These are phyloP conservation scores for Pythium diclinum DNA, from an alignment of 352 stramenopile species.

Conservation along the genomic window DNA sequence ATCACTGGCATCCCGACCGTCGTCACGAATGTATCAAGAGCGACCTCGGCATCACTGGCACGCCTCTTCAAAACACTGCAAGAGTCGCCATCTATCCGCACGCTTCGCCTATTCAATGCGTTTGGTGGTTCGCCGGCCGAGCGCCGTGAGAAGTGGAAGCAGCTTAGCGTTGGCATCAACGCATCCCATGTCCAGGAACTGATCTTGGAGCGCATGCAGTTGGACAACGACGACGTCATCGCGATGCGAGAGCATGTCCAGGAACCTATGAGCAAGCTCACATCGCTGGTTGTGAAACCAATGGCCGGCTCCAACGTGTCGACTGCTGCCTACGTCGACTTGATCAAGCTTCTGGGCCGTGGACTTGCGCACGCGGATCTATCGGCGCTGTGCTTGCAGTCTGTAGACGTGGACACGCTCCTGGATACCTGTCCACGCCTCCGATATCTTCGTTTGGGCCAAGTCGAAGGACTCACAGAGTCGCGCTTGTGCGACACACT, in stretches of 20 bases:
- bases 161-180: neutral
- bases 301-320: neutral
- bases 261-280: neutral
- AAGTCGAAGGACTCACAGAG: neutral
- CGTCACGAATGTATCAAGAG: constrained; percentile 6
- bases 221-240: neutral
- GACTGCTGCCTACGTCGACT: neutral
- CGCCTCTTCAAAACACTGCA: neutral
- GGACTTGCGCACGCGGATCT: neutral
- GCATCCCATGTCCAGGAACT: neutral
- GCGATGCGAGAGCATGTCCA: neutral
- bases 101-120: constrained; percentile 10
- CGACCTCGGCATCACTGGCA: neutral
- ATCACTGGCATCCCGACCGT: neutral
- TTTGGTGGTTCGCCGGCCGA: constrained; percentile 4
- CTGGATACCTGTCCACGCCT: neutral
- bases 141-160: neutral
- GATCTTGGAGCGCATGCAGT: constrained; percentile 1
- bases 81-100: neutral
- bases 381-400: neutral
- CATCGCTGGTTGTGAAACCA: constrained; percentile 1
- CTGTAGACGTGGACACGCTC: neutral
- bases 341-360: neutral
- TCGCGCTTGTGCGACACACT: neutral
- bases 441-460: neutral